These are phyloP conservation scores for Rhizoclosmatium sp. DNA, from an alignment of 192 early-diverging fungal species.

Conservation along the genomic window DNA sequence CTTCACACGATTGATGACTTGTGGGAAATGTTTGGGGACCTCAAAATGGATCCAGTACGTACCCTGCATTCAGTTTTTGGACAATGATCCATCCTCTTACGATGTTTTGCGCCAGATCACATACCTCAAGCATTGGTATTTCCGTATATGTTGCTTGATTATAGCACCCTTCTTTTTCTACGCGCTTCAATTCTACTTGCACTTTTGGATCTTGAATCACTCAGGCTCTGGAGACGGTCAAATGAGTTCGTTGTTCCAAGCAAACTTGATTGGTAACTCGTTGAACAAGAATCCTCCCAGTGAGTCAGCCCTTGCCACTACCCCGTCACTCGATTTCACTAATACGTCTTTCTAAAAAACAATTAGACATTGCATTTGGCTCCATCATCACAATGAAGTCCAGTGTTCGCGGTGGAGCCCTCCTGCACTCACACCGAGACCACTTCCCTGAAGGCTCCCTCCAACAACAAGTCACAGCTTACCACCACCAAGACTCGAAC, in stretches of 20 bases:
- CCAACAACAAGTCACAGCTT: conserved; percentile 97
- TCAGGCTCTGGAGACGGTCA: conserved; percentile 87
- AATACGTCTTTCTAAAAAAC: neutral
- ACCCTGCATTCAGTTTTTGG: conserved; percentile 38
- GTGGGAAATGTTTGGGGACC: conserved; percentile 85
- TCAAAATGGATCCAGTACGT: conserved; percentile 56
- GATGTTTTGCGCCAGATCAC: conserved; percentile 36
- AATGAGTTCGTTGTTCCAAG: conserved; percentile 98
- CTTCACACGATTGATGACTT: conserved; percentile 93
- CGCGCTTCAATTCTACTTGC: conserved; percentile 80
- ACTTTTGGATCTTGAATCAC: conserved; percentile 85
- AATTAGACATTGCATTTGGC: conserved; percentile 89
- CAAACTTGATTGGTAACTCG: conserved; percentile 81
- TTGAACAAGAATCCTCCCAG: conserved; percentile 83
- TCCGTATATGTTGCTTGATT: conserved; percentile 82
- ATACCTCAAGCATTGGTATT: conserved; percentile 86
- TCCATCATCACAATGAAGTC: conserved; percentile 88
- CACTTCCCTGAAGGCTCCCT: conserved; percentile 83
- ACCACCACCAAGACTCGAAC: conserved; percentile 91
- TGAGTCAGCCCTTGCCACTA: conserved; percentile 33
- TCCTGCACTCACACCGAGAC: conserved; percentile 94
- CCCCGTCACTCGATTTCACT: neutral
- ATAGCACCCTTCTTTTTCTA: conserved; percentile 85
- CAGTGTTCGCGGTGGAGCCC: conserved; percentile 80
- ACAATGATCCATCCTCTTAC: no score